Percentiles rank a stretch among this genome's conserved stretches.
phyloP scores from a whole-genome alignment of 1,139 yeast genomes.

The Sugiyamaella neomexicana region DNA sequence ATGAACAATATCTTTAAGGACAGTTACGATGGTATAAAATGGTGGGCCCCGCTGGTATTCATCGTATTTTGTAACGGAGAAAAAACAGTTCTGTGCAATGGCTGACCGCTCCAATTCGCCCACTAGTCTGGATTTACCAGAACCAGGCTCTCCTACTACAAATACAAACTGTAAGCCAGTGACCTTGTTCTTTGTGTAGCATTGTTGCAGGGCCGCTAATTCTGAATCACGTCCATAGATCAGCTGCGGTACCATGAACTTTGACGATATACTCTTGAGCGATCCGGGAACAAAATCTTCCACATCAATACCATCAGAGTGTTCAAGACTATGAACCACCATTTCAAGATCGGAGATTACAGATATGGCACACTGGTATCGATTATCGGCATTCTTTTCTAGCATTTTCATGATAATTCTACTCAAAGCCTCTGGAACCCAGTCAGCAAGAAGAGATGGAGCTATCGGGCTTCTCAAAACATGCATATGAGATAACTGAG shows the following conservation, averaged over 20 bases:
- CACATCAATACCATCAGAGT: slow-evolving; percentile 24
- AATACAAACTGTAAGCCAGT: slow-evolving; percentile 41
- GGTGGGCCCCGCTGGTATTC: slow-evolving; percentile 42
- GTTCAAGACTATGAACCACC: slow-evolving; percentile 29
- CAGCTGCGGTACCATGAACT: slow-evolving; percentile 39
- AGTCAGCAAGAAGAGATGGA: slow-evolving; percentile 43
- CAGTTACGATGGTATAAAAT: slow-evolving; percentile 40
- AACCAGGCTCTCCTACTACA: slow-evolving; percentile 50
- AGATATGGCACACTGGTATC: slow-evolving; percentile 46
- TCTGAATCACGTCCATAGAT: slow-evolving; percentile 46
- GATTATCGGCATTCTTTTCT: slow-evolving; percentile 46
- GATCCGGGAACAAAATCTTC: slow-evolving; percentile 32
- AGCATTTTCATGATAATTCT: slow-evolving; percentile 48
- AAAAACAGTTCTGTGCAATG: slow-evolving; percentile 44
- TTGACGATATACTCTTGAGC: slow-evolving; percentile 28
- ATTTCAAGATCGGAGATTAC: slow-evolving; percentile 45
- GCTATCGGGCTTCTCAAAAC: slow-evolving; percentile 47
- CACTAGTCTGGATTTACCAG: slow-evolving; percentile 52
- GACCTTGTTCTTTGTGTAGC: slow-evolving; percentile 35
- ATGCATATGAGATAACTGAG: slow-evolving; percentile 48
- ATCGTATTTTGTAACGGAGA: slow-evolving; percentile 48
- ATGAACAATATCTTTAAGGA: slow-evolving; percentile 46
- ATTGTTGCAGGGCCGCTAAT: slow-evolving; percentile 36
- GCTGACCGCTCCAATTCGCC: slow-evolving; percentile 46
- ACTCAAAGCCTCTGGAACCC: slow-evolving; percentile 46